Percentiles rank a stretch among this genome's conserved stretches.
Conservation (phyloP, 2,329 filamentous ascomycete species). For the Fusarium clavum region DNA sequence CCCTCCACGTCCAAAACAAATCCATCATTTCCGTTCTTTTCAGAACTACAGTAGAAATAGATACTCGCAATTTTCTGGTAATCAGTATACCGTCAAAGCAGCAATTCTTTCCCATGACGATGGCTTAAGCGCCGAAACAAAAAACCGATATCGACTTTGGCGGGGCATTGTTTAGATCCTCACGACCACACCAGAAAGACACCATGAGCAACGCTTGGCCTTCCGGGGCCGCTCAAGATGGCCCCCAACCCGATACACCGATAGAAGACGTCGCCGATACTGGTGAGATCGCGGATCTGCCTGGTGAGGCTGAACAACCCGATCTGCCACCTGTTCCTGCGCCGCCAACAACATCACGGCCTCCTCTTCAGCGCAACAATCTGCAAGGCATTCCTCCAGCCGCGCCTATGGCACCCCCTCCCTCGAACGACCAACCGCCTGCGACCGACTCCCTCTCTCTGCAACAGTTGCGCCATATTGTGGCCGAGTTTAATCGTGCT, state of each 20-base stretch:
- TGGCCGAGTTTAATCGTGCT: slow-evolving; percentile 76
- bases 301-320: slow-evolving; percentile 51
- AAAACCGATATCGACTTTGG: slow-evolving; percentile 35
- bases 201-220: slow-evolving; percentile 61
- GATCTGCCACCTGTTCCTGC: slow-evolving; percentile 53
- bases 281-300: slow-evolving; percentile 50
- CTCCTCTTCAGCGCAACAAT: slow-evolving; percentile 47
- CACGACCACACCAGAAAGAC: slow-evolving; percentile 27
- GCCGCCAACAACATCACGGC: slow-evolving; percentile 41
- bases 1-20: slow-evolving; percentile 18
- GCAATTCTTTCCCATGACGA: slow-evolving; percentile 19
- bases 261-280: slow-evolving; percentile 57
- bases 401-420: slow-evolving; percentile 48
- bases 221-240: slow-evolving; percentile 53
- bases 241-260: slow-evolving; percentile 43
- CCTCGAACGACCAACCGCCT: slow-evolving; percentile 49
- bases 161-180: slow-evolving; percentile 42
- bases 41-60: background rate
- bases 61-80: background rate
- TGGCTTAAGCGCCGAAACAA: slow-evolving; percentile 30
- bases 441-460: slow-evolving; percentile 79
- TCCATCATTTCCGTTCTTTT: slow-evolving; percentile 10
- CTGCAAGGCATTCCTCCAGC: slow-evolving; percentile 43
- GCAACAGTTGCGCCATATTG: slow-evolving; percentile 77
- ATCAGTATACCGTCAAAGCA: slow-evolving; percentile 3